These are phyloP conservation scores for Nothophoma quercina DNA, from an alignment of 2,329 filamentous ascomycete genomes.

Conservation along the genomic window DNA sequence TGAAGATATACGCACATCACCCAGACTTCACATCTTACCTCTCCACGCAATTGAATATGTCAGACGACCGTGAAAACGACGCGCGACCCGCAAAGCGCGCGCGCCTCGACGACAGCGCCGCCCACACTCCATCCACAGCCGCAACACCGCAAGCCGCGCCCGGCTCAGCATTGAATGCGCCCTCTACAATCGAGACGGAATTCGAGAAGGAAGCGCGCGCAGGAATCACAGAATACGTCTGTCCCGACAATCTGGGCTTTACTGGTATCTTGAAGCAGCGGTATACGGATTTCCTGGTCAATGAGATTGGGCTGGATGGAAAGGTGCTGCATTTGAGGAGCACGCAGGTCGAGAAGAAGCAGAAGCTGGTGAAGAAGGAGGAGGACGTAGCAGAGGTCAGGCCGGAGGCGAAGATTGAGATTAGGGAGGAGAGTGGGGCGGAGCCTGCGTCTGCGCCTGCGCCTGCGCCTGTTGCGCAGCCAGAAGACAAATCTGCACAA, in stretches of 20 bases:
- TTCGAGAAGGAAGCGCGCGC: slow-evolving; percentile 54
- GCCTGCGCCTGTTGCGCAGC: slow-evolving; percentile 26
- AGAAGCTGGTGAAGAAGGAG: slow-evolving; percentile 18
- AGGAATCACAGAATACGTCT: slow-evolving; percentile 72
- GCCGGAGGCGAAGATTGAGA: slow-evolving; percentile 23
- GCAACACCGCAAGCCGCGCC: slow-evolving; percentile 22
- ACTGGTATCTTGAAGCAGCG: slow-evolving; percentile 72
- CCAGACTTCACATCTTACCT: slow-evolving; percentile 5
- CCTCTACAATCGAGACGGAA: slow-evolving; percentile 34
- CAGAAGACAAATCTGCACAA: slow-evolving; percentile 28
- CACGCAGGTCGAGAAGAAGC: slow-evolving; percentile 41
- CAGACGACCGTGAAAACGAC: slow-evolving; percentile 21
- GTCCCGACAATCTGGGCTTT: slow-evolving; percentile 65
- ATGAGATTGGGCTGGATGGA: slow-evolving; percentile 82
- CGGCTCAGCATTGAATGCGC: slow-evolving; percentile 18
- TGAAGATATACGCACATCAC: neutral
- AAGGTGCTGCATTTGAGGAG: slow-evolving; percentile 75
- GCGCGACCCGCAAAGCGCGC: slow-evolving; percentile 44
- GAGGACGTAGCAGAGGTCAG: slow-evolving; percentile 18
- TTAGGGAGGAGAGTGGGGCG: slow-evolving; percentile 29
- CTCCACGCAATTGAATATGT: slow-evolving; percentile 19
- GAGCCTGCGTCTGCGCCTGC: no score
- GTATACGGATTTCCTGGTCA: slow-evolving; percentile 92
- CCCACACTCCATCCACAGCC: slow-evolving; percentile 19
- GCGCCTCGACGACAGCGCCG: slow-evolving; percentile 35